Conservation (phyloP, 2,329 filamentous ascomycete genomes). For the Trichocomaceae sp. region DNA sequence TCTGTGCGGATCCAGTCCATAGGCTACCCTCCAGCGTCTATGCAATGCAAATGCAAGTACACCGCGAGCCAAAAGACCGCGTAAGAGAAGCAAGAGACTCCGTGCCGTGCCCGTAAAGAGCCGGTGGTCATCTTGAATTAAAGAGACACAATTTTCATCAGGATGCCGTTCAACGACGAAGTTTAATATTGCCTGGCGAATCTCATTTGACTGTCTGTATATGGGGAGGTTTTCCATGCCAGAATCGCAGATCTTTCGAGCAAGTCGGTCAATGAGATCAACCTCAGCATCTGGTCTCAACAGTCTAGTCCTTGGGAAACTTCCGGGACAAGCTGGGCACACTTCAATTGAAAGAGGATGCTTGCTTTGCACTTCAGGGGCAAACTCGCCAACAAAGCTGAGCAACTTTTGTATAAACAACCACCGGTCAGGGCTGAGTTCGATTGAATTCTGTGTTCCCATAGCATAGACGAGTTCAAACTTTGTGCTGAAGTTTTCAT, state of each 20-base stretch:
- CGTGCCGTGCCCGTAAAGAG: conserved; percentile 20
- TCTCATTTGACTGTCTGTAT: background rate
- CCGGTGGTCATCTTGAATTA: background rate
- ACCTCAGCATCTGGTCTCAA: background rate
- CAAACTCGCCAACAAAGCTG: conserved; percentile 5
- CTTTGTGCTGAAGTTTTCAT: conserved; percentile 55
- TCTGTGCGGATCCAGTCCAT: conserved; percentile 45
- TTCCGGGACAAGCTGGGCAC: background rate
- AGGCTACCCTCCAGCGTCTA: conserved; percentile 62
- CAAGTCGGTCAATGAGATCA: background rate
- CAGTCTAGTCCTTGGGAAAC: background rate
- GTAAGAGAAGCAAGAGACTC: conserved; percentile 23
- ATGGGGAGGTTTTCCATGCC: background rate
- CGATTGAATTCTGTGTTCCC: conserved; percentile 46
- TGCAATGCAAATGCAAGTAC: conserved; percentile 50
- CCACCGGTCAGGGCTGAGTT: conserved; percentile 54
- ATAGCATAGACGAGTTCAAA: conserved; percentile 60
- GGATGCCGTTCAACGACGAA: background rate
- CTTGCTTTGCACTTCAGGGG: background rate
- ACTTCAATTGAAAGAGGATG: background rate
- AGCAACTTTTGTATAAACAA: conserved; percentile 49
- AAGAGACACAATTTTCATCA: background rate
- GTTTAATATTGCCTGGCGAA: background rate
- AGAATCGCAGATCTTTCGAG: background rate
- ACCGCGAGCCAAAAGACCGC: conserved; percentile 50